A percentile compares a stretch with the other conserved stretches of the same genome.
phyloP scores from a whole-genome alignment of 192 early-diverging fungal genomes.

The Radiomyces spectabilis region DNA sequence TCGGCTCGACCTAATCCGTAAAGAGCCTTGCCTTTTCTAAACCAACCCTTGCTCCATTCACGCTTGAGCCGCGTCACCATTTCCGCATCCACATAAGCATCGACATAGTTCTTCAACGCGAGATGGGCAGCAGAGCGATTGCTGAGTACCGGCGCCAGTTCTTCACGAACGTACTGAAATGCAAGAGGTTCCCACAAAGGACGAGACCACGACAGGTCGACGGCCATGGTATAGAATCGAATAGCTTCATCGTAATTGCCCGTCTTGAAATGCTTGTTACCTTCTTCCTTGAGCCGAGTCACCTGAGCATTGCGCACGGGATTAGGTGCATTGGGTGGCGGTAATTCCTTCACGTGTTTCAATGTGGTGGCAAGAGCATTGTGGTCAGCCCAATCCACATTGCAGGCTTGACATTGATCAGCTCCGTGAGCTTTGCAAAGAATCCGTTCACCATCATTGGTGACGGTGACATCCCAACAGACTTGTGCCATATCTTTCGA shows the following conservation, averaged over 20 bases:
- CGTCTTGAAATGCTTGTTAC: slow-evolving; percentile 80
- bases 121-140: slow-evolving; percentile 64
- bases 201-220: slow-evolving; percentile 65
- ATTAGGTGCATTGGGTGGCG: slow-evolving; percentile 55
- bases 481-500: neutral
- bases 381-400: slow-evolving; percentile 52
- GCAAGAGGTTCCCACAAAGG: slow-evolving; percentile 68
- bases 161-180: slow-evolving; percentile 50
- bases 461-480: slow-evolving; percentile 6
- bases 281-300: slow-evolving; percentile 58
- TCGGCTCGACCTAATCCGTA: slow-evolving; percentile 70
- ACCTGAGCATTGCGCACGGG: slow-evolving; percentile 45
- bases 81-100: slow-evolving; percentile 67
- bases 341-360: slow-evolving; percentile 50
- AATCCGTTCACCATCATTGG: slow-evolving; percentile 37
- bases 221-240: slow-evolving; percentile 79
- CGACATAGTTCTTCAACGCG: slow-evolving; percentile 51
- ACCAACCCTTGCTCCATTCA: slow-evolving; percentile 68
- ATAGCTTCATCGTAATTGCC: slow-evolving; percentile 82
- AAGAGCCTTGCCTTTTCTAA: slow-evolving; percentile 78
- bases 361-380: slow-evolving; percentile 62
- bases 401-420: slow-evolving; percentile 56
- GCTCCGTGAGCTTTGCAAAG: slow-evolving; percentile 55
- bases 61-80: slow-evolving; percentile 58
- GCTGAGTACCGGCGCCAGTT: slow-evolving; percentile 53